Conservation (phyloP, 2,329 filamentous ascomycete species). For the Nigrospora sphaerica region DNA sequence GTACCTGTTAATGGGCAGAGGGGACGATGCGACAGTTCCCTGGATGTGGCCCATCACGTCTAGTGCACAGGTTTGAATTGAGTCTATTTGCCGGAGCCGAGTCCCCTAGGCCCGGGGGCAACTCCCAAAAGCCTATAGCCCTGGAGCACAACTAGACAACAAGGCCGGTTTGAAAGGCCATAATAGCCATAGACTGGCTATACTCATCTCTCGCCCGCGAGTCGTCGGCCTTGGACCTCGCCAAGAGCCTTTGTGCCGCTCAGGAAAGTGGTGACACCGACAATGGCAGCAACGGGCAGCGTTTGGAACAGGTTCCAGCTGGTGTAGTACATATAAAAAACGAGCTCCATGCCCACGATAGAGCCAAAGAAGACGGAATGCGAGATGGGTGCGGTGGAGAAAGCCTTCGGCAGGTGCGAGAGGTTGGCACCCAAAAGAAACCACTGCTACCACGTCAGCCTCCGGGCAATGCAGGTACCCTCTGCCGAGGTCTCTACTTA, state of each 20-base stretch:
- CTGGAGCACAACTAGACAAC: background rate
- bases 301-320: conserved; percentile 89
- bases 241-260: conserved; percentile 86
- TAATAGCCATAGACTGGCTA: background rate
- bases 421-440: conserved; percentile 74
- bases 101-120: background rate
- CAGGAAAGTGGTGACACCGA: conserved; percentile 68
- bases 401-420: conserved; percentile 67
- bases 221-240: conserved; percentile 82
- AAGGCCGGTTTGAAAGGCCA: background rate
- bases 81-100: background rate
- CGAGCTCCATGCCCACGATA: conserved; percentile 76
- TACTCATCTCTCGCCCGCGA: conserved; percentile 56
- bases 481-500: conserved; percentile 34
- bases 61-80: background rate
- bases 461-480: background rate
- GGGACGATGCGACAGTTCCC: too few relatives aligned
- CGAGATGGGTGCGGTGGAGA: conserved; percentile 69
- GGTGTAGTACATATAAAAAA: conserved; percentile 93
- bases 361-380: conserved; percentile 83
- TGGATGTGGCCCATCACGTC: background rate
- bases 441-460: conserved; percentile 52
- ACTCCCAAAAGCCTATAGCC: background rate
- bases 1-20: too few relatives aligned
- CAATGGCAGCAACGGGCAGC: conserved; percentile 63